Conservation (phyloP, 1,284 basidiomycete species). For the Trichosporon asahii region DNA sequence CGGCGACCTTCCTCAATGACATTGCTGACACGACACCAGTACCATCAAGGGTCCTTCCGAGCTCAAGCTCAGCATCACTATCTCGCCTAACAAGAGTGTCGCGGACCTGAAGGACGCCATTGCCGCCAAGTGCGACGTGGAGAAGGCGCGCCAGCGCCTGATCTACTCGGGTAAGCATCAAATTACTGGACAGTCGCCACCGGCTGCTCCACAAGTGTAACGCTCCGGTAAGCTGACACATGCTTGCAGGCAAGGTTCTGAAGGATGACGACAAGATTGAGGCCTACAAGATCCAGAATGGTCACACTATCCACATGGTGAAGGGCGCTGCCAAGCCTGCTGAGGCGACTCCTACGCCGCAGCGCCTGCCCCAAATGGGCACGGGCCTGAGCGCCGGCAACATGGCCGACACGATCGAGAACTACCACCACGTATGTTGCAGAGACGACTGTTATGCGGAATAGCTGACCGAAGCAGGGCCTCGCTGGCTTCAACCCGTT, state of each 20-base stretch:
- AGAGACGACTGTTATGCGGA: not conserved
- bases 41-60: constrained; percentile 69
- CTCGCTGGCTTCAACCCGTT: constrained; percentile 75
- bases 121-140: constrained; percentile 75
- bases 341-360: constrained; percentile 33
- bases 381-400: constrained; percentile 65
- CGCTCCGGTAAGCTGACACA: not conserved
- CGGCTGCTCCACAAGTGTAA: not conserved
- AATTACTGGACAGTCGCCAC: not conserved
- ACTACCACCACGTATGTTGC: constrained; percentile 43
- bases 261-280: constrained; percentile 79
- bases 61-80: constrained; percentile 80
- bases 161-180: constrained; percentile 71
- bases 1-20: not conserved
- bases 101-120: constrained; percentile 80
- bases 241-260: constrained; percentile 49
- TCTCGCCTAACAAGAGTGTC: constrained; percentile 66
- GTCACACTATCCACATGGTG: constrained; percentile 89
- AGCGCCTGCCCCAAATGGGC: constrained; percentile 68
- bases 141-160: constrained; percentile 74
- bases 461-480: constrained; percentile 33
- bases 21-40: constrained; percentile 27
- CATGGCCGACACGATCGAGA: constrained; percentile 59
- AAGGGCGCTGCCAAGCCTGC: constrained; percentile 69
- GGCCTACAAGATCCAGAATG: constrained; percentile 71